Evolutionary conservation across 1,139 yeast genomes (phyloP), one percentile per base, ranked within the genome.

Genomic region (Saccharomyces hybrid): DNA sequence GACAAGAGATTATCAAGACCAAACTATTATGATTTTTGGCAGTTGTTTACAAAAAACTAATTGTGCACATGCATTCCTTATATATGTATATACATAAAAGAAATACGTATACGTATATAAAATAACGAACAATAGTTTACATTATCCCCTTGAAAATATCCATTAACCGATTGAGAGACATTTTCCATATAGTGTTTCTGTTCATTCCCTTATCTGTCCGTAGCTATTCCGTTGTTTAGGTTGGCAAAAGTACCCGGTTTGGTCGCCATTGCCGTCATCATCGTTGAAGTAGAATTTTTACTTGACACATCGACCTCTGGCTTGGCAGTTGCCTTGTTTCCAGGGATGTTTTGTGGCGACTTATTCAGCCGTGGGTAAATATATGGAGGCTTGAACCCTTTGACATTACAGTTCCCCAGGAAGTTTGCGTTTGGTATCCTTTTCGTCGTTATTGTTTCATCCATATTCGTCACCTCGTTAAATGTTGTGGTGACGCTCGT

Each of bases 351-450:
- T 16, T 16, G 44, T 38, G 44, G 44, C n/a, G 13, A 16, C 1
- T 20, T 38, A 7, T 20, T 38, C 44, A 16, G 6, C 9, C 44
- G 52, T 13, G 56, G 51, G 9, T 51, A 55, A 16, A 58, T 64
- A 61, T 75, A 78, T 3, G 78, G 75, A 9, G 81, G 78, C 58
- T 70, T 74, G 42, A 70, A 68, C 3, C 73, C 72, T 49, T 69
- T 66, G 8, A 78, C 73, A 56, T 77, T 77, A 1, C 76, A 69
- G 58, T 74, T 67, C 0, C 76, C 77, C n/a, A 75, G 50, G 50
- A 73, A 70, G 59, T 79, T 79, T 6, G 80, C 75, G 62, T 77
- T 78, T 1, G 81, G 78, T 48, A 64, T 66, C 55, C 76, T 70
- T 57, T 70, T 73, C 8, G 71, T 71, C 0, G 69, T 70, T 26